Conservation (phyloP, 2,329 filamentous ascomycete species). For the Leptographium wingfieldii region DNA sequence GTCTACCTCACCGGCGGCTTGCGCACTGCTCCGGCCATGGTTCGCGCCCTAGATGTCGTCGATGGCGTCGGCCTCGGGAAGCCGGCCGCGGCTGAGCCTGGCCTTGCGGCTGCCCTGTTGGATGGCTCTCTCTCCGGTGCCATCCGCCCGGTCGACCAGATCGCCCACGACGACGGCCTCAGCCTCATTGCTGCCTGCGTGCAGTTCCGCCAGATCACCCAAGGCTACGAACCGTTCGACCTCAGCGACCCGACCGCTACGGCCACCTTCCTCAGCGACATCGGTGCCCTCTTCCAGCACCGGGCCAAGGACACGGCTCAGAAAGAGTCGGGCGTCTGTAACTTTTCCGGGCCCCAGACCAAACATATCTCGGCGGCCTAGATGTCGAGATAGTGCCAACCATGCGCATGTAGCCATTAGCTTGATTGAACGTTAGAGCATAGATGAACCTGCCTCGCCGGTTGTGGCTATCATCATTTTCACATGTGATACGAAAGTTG, state of each 20-base stretch:
- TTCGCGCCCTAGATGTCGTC: constrained; percentile 29
- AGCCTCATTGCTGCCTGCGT: background rate
- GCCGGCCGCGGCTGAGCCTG: constrained; percentile 21
- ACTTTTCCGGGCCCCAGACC: background rate
- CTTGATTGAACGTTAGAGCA: background rate
- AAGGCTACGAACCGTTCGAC: background rate
- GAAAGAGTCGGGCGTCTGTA: background rate
- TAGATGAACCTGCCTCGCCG: background rate
- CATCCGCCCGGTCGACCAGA: background rate
- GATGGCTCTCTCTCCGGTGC: constrained; percentile 10
- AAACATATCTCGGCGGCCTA: background rate
- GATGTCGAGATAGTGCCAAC: too few species aligned
- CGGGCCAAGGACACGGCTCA: background rate
- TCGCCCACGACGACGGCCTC: background rate
- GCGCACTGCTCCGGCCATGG: constrained; percentile 42
- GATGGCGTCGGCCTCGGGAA: constrained; percentile 47
- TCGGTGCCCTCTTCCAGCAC: background rate
- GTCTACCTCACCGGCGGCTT: constrained; percentile 48
- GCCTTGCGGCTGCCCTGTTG: constrained; percentile 19
- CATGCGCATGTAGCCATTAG: too few species aligned
- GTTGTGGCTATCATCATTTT: too few species aligned
- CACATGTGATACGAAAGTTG: too few species aligned
- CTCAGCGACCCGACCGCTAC: background rate
- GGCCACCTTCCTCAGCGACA: background rate
- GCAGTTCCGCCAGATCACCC: background rate